phyloP scores from a whole-genome alignment of 139 green algal species.

The Chlorokybus atmophyticus region DNA sequence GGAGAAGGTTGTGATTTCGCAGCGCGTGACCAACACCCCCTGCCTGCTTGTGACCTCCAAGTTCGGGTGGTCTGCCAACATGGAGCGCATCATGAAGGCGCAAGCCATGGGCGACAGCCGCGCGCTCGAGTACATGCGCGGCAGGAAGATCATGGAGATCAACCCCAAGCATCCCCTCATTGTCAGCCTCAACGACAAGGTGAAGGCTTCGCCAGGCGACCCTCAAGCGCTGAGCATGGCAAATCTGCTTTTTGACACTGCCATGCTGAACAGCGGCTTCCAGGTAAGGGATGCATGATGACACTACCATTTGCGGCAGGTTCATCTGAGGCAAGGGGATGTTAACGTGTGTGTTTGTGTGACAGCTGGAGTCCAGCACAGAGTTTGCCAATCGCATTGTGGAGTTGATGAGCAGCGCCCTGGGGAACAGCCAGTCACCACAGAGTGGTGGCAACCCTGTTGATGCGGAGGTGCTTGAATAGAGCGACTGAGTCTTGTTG shows the following conservation, averaged over 20 bases:
- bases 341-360: too few species aligned
- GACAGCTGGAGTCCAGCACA: too few species aligned
- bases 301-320: too few species aligned
- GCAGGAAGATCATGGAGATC: slow-evolving; percentile 88
- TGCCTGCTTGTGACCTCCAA: slow-evolving; percentile 89
- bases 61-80: slow-evolving; percentile 96
- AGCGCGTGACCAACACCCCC: slow-evolving; percentile 71
- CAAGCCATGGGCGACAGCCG: slow-evolving; percentile 82
- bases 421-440: too few species aligned
- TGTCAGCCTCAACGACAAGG: slow-evolving; percentile 41
- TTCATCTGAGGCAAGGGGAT: too few species aligned
- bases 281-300: slow-evolving; percentile 11
- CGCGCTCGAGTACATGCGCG: slow-evolving; percentile 92
- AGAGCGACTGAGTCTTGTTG: too few species aligned
- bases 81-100: slow-evolving; percentile 65
- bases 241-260: slow-evolving; percentile 84
- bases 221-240: slow-evolving; percentile 30
- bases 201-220: slow-evolving; percentile 12
- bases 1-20: slow-evolving; percentile 64
- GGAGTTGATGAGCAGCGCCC: too few species aligned
- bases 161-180: slow-evolving; percentile 84
- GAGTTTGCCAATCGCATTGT: too few species aligned
- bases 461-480: too few species aligned
- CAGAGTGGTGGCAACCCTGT: too few species aligned
- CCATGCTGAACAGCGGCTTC: slow-evolving; percentile 57